These are phyloP conservation scores for Protea cynaroides DNA, from an alignment of 164 flowering plant genomes.

Conservation along the genomic window DNA sequence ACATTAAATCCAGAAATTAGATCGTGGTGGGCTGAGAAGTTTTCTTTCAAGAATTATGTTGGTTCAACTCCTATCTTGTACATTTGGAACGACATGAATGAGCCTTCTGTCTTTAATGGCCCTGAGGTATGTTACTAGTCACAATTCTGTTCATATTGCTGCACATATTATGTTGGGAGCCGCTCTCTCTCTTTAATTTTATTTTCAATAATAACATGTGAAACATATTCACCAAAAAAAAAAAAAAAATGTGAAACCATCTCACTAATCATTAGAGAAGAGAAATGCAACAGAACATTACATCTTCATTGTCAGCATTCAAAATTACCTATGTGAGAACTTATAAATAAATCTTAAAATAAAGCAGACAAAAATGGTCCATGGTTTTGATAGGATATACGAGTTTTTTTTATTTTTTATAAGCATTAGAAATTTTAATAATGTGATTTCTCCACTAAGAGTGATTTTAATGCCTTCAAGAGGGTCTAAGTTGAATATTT, in stretches of 20 bases:
- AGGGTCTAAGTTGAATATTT: no score
- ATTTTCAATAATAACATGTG: neutral
- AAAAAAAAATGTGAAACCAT: neutral
- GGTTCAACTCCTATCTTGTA: constrained; percentile 93
- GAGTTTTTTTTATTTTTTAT: no score
- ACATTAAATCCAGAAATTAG: constrained; percentile 81
- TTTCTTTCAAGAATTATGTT: constrained; percentile 62
- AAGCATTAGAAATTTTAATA: no score
- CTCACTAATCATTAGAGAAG: neutral
- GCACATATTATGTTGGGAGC: no score
- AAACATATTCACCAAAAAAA: no score
- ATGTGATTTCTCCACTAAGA: no score
- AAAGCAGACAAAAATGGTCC: neutral
- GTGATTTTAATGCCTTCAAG: no score
- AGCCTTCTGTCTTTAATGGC: constrained; percentile 97
- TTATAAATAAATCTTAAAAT: neutral
- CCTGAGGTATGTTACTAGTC: constrained; percentile 69
- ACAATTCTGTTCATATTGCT: no score
- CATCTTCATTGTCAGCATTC: neutral
- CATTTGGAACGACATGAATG: constrained; percentile 99
- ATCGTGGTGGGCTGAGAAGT: constrained; percentile 91
- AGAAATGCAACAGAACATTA: neutral
- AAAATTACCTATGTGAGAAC: neutral
- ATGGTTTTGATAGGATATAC: no score
- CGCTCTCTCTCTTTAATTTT: neutral